Evolutionary conservation across 2,329 filamentous ascomycete species (phyloP), one percentile per base, ranked within the genome.

Genomic region (Fusarium dlaminii): DNA sequence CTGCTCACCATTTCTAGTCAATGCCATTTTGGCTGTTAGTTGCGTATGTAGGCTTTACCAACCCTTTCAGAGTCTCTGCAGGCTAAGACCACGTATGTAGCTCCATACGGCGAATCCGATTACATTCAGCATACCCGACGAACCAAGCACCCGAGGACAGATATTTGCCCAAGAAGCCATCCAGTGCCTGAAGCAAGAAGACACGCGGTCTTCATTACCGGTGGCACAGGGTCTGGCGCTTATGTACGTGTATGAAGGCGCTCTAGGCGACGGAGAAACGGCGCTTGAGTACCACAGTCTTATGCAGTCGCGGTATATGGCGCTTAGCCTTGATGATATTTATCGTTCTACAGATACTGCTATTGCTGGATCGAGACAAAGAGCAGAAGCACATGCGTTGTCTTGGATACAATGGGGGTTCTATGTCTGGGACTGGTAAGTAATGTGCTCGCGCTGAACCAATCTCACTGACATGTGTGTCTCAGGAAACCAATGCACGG

Each of bases 321-420:
- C 66, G 17, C 70, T 72, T 24, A 40, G 13, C 3, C 65, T 73
- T 12, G 69, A 73, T 11, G 68, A 73, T 12, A 15, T 66, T 6
- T 57, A 60, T 11, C 69, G 65, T 15, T 73, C 69, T 15, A 51
- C 54, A 1, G 69, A 73, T 9, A 61, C 59, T 12, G 69, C 70
- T 9, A 64, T 70, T 36, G 46, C 69, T 30, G 70, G 70, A 5
- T 61, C 59, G 3, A 57, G 70, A n/a, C 65, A 73, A 29, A 39
- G 66, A 22, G 49, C 66, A 8, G 70, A 73, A 30, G 66, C 61
- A 2, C 70, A 70, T 17, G 71, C 71, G 18, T 24, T 73, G 49
- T 73, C 71, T 6, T 73, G 66, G 71, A 73, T 70, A 13, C 65
- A 70, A 30, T 73, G 71, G 71, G 71, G 71, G 7, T 73, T 73